These are phyloP conservation scores for Aureobasidium sp. DNA, from an alignment of 2,329 filamentous ascomycete species.

Conservation along the genomic window DNA sequence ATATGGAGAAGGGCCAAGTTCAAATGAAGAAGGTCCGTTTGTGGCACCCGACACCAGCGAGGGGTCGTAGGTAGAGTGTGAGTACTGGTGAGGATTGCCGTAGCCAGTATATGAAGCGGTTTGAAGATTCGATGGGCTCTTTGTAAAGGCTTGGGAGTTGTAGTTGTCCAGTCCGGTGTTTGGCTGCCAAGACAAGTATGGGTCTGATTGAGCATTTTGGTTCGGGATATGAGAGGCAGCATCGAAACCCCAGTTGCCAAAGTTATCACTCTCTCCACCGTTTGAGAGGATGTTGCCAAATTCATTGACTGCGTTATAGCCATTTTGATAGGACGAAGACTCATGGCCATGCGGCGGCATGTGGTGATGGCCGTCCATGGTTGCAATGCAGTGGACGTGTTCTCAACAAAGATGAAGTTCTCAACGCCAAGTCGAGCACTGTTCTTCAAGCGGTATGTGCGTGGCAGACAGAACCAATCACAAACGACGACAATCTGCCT, in stretches of 20 bases:
- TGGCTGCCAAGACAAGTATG: slow-evolving; percentile 16
- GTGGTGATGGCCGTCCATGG: slow-evolving; percentile 17
- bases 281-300: slow-evolving; percentile 9
- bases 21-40: not conserved
- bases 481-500: slow-evolving; percentile 14
- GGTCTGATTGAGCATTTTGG: slow-evolving; percentile 13
- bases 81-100: slow-evolving; percentile 12
- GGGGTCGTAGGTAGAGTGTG: slow-evolving; percentile 14
- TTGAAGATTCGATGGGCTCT: slow-evolving; percentile 15
- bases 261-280: slow-evolving; percentile 12
- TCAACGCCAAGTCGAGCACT: slow-evolving; percentile 1
- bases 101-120: slow-evolving; percentile 17
- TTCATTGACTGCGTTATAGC: slow-evolving; percentile 15
- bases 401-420: not conserved
- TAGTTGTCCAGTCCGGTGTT: slow-evolving; percentile 17
- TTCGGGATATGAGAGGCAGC: slow-evolving; percentile 10
- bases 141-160: slow-evolving; percentile 17
- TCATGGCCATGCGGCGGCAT: slow-evolving; percentile 20
- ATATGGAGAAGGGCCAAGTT: slow-evolving; percentile 12
- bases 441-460: slow-evolving; percentile 7
- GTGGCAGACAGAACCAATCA: slow-evolving; percentile 6
- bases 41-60: slow-evolving; percentile 6
- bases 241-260: slow-evolving; percentile 12
- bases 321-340: slow-evolving; percentile 18
- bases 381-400: not conserved